These are phyloP conservation scores for Bisporella sp. DNA, from an alignment of 2,329 filamentous ascomycete genomes.

Conservation along the genomic window DNA sequence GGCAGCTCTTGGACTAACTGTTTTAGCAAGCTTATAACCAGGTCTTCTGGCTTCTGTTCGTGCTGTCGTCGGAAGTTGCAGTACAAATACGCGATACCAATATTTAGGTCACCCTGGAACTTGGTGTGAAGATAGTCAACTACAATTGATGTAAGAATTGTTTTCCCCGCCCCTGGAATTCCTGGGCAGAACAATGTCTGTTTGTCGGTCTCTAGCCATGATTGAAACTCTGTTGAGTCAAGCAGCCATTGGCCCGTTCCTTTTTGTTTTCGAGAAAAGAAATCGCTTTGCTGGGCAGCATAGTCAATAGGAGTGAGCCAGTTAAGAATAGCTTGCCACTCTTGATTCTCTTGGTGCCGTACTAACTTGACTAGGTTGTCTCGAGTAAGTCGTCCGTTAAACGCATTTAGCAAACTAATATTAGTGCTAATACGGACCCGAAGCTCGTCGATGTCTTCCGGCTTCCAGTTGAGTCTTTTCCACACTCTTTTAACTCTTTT, in stretches of 20 bases:
- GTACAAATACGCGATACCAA: not conserved
- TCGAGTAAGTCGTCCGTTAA: not conserved
- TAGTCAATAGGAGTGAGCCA: constrained; percentile 36
- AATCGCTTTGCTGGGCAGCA: constrained; percentile 33
- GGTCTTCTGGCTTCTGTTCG: constrained; percentile 1
- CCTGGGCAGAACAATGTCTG: not conserved
- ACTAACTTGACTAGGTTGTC: constrained; percentile 4
- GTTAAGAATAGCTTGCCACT: constrained; percentile 20
- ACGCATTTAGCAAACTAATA: constrained; percentile 16
- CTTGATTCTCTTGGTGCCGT: constrained; percentile 7
- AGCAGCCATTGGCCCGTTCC: not conserved
- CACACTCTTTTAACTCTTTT: constrained; percentile 15
- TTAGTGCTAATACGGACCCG: constrained; percentile 18
- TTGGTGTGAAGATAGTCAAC: not conserved
- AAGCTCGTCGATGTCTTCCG: constrained; percentile 15
- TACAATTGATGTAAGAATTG: not conserved
- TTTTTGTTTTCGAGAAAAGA: constrained; percentile 27
- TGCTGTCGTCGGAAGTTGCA: constrained; percentile 1
- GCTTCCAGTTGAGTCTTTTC: constrained; percentile 21
- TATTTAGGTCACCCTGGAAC: not conserved
- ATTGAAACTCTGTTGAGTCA: not conserved
- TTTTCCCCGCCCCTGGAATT: not conserved
- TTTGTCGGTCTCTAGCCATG: not conserved
- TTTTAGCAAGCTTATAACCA: not conserved
- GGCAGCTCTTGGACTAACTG: not conserved